phyloP scores from a whole-genome alignment of 495 filamentous ascomycete genomes.

The Baudoinia panamericana region DNA sequence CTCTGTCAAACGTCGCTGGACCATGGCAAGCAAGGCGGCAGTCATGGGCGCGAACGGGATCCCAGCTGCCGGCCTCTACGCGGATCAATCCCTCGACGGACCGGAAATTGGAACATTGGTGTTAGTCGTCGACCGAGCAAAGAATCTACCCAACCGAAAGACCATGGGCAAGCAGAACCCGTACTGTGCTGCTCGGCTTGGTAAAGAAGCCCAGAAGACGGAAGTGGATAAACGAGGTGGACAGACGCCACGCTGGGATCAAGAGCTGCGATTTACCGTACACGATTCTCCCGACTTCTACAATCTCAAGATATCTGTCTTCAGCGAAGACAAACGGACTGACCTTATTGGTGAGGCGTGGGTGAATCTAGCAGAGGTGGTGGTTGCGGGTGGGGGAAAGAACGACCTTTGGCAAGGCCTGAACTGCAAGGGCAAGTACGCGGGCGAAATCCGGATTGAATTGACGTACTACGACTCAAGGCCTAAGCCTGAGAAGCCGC shows the following conservation, averaged over 20 bases:
- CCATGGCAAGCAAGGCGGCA: conserved; percentile 17
- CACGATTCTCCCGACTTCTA: conserved; percentile 95
- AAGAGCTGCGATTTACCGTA: conserved; percentile 89
- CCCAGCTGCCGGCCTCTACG: conserved; percentile 89
- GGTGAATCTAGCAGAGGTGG: conserved; percentile 66
- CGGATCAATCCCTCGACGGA: conserved; percentile 89
- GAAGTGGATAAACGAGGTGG: conserved; percentile 87
- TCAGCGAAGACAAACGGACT: conserved; percentile 95
- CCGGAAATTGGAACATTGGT: conserved; percentile 90
- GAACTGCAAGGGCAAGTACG: conserved; percentile 80
- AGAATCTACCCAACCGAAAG: conserved; percentile 92
- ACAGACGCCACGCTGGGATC: conserved; percentile 95
- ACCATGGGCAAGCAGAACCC: conserved; percentile 98
- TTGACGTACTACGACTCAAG: conserved; percentile 91
- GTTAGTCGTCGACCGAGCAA: conserved; percentile 64
- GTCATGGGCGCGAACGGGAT: conserved; percentile 12
- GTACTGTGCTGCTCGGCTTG: conserved; percentile 84
- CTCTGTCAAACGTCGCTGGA: no score
- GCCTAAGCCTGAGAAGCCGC: conserved; percentile 54
- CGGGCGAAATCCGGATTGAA: conserved; percentile 87
- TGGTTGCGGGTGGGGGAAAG: conserved; percentile 78
- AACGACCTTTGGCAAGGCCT: conserved; percentile 84
- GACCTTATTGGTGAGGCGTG: conserved; percentile 90
- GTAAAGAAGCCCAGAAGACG: conserved; percentile 97
- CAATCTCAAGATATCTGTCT: conserved; percentile 84